Percentiles rank a stretch among this genome's conserved stretches.
These are phyloP conservation scores for Dianthus caryophyllus DNA, from an alignment of 148 eudicot genomes.

Conservation along the genomic window DNA sequence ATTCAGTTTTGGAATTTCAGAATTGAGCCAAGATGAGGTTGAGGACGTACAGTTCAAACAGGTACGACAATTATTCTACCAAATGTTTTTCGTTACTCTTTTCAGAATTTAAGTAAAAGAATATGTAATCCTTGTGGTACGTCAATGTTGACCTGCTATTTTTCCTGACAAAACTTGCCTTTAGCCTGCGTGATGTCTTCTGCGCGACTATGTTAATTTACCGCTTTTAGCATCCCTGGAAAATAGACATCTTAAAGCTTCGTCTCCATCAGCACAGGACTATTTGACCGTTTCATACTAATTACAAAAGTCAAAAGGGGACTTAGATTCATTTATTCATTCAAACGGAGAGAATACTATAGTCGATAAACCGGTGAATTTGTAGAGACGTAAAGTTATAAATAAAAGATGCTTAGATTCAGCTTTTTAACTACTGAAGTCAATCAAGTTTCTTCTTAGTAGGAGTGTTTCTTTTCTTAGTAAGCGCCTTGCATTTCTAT, in stretches of 20 bases:
- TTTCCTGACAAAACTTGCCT: neutral
- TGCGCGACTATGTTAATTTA: neutral
- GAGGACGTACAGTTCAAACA: slow-evolving; percentile 82
- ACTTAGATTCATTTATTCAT: no score
- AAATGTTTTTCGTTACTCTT: neutral
- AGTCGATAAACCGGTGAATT: neutral
- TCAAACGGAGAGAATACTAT: neutral
- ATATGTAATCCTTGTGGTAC: neutral
- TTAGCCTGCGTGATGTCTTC: neutral
- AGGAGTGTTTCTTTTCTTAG: neutral
- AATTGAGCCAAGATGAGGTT: slow-evolving; percentile 65
- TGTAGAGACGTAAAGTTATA: neutral
- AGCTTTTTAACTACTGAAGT: neutral
- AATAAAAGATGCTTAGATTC: neutral
- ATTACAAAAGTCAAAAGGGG: no score
- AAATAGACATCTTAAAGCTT: no score
- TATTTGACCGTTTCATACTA: no score
- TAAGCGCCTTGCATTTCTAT: no score
- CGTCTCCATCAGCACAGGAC: no score
- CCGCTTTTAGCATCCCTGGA: neutral
- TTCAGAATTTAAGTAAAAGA: neutral
- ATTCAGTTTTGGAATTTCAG: slow-evolving; percentile 43
- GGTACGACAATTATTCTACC: slow-evolving; percentile 34
- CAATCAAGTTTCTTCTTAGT: neutral
- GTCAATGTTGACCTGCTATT: neutral